Evolutionary conservation across 2,329 filamentous ascomycete species (phyloP).

Genomic region (Phialocephala subalpina): DNA sequence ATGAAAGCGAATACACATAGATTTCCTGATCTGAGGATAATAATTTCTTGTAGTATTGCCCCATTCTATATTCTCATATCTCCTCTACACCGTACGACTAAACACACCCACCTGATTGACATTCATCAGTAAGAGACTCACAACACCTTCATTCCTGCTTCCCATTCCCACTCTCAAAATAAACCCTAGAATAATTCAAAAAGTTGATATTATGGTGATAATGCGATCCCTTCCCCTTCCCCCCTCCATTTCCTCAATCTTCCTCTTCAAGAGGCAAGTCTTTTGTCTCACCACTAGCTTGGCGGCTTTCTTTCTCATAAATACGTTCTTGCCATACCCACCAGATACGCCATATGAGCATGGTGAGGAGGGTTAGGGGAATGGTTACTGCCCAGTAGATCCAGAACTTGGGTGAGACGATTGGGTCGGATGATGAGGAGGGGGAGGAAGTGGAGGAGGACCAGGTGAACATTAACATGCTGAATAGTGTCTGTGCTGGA

Average conservation of each 20-base stretch:
- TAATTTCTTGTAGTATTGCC: too few species aligned
- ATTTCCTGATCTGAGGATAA: too few species aligned
- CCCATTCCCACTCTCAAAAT: too few species aligned
- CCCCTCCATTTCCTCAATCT: background rate
- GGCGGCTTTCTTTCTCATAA: background rate
- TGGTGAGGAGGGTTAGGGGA: background rate
- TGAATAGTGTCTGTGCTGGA: too few species aligned
- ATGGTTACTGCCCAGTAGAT: background rate
- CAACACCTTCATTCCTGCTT: background rate
- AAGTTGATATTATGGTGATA: too few species aligned
- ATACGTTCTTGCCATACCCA: slow-evolving; percentile 3
- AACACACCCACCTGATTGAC: background rate
- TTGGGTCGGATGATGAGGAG: background rate
- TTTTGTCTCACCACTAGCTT: background rate
- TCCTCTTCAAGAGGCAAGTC: too few species aligned
- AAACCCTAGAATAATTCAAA: too few species aligned
- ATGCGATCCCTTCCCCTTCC: background rate
- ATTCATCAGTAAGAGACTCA: background rate
- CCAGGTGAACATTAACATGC: slow-evolving; percentile 5
- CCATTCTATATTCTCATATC: too few species aligned
- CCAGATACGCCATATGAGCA: slow-evolving; percentile 7
- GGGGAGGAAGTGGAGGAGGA: background rate
- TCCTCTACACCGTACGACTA: too few species aligned
- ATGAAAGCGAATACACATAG: too few species aligned
- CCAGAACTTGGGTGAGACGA: background rate